Conservation (phyloP, 1,139 yeast genomes). For the Magnusiomyces sp. region DNA sequence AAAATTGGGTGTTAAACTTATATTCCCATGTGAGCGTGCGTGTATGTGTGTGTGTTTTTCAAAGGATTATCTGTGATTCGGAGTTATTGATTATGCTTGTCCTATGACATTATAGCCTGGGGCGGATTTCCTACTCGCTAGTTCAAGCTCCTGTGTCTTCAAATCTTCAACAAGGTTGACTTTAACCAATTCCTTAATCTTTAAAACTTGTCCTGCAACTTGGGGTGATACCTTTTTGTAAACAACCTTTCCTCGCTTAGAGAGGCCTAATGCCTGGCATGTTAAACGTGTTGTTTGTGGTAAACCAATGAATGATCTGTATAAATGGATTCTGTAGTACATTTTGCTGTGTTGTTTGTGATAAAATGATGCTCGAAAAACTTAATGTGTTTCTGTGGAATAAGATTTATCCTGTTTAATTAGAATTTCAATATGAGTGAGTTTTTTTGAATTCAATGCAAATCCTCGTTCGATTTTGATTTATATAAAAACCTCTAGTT, state of each 20-base stretch:
- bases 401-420: neutral
- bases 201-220: constrained; percentile 76
- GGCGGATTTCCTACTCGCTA: constrained; percentile 9
- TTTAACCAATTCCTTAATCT: constrained; percentile 80
- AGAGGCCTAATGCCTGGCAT: constrained; percentile 65
- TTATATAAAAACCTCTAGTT: neutral
- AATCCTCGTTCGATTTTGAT: too few species aligned
- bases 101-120: constrained; percentile 10
- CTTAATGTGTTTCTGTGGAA: neutral
- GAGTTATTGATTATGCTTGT: too few species aligned
- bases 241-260: constrained; percentile 61
- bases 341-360: constrained; percentile 12
- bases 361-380: neutral
- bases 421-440: neutral
- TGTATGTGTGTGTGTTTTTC: too few species aligned
- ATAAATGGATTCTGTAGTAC: constrained; percentile 63
- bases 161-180: constrained; percentile 58
- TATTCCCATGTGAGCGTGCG: too few species aligned
- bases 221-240: constrained; percentile 70
- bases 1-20: too few species aligned
- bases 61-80: too few species aligned
- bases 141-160: constrained; percentile 6
- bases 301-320: constrained; percentile 77
- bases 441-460: neutral
- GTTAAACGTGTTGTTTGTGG: constrained; percentile 62